Evolutionary conservation across 768 basidiomycete species (phyloP), one percentile per base, ranked within the genome.

Genomic region (Termitomyces sp.): DNA sequence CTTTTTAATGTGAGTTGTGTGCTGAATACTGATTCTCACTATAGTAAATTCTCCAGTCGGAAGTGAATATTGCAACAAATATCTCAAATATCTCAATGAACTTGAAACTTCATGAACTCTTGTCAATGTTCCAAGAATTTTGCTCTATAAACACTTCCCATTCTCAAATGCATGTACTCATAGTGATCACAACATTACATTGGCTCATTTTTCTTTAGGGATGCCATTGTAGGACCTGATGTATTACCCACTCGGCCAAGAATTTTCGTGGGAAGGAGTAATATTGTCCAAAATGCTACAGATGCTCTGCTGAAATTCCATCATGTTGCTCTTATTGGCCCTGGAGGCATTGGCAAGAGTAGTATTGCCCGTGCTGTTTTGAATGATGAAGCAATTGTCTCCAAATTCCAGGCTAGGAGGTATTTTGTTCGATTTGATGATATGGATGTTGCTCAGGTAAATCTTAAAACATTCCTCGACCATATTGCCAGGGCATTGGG

Each of bases 81-180:
- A 60, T 25, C 25, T 25, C 25, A 25, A 25, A 25, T 25, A 25
- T 65, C 1, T 34, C 60, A 0, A 36, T 47, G 11, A 66, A 63
- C 36, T 8, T 60, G 14, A 65, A 65, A 11, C 48, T 61, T 8
- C 59, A 65, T 20, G 43, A 65, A 42, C 53, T 65, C 4, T 31
- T 60, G 7, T 25, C 37, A 5, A n/a, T 15, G 32, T 60, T 59
- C 8, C 50, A 56, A 42, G 56, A 56, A n/a, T 25, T 25, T 25
- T n/a, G 56, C 20, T n/a, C 43, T 8, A 46, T 10, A 25, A 25
- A 32, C 1, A 48, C 5, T 32, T 37, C 56, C 8, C 46, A 31
- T 17, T 1, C 11, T 11, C 34, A 54, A 14, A 25, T n/a, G 51
- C 11, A 52, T 52, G 51, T 37, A 25, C 20, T 37, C 20, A 11